Base-by-base conservation (phyloP, 1,139 yeast species). In the Yamadazyma dendronema region DNA sequence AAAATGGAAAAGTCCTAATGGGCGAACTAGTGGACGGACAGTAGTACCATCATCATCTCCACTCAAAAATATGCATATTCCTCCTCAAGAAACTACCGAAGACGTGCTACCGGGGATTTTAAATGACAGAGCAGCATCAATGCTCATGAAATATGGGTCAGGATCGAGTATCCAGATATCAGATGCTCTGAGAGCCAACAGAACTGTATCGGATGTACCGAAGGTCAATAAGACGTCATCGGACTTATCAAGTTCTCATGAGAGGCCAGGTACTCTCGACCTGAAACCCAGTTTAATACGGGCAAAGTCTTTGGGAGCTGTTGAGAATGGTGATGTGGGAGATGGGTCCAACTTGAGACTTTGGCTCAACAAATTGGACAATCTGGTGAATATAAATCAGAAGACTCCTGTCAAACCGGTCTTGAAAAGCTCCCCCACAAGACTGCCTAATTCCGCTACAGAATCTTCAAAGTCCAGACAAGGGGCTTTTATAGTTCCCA, bases 1-100 rank as follows among this genome's bases (percentile, higher is more conserved):
- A 17, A 54, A 68, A 32, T 71, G 77, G 77, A 58, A 52, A 34
- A 65, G 68, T 39, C 69, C 73, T 4, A 32, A n/a, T n/a, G 13
- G 26, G 28, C 16, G 35, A 33, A 19, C n/a, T 10, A n/a, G 11
- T 24, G 12, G n/a, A n/a, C 11, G 13, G 26, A 7, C 13, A 6
- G 22, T 19, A 28, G 23, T 35, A 6, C 44, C 42, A 2, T 42
- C 51, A 4, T 67, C 73, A 2, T 69, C 75, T 2, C 77, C 77
- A 0, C 51, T 71, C 40, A 63, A 54, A 33, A 54, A 53, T 28
- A 45, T 49, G 3, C 36, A 39, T 29, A 7, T 19, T 7, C 22
- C 22, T 9, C 22, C 6, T 9, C 8, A 9, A 7, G 8, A 19
- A 19, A 5, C 13, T 12, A 11, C 5, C 28, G 21, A 34, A 5